phyloP scores from a whole-genome alignment of 2,329 filamentous ascomycete genomes.

The Emmonsia crescens region DNA sequence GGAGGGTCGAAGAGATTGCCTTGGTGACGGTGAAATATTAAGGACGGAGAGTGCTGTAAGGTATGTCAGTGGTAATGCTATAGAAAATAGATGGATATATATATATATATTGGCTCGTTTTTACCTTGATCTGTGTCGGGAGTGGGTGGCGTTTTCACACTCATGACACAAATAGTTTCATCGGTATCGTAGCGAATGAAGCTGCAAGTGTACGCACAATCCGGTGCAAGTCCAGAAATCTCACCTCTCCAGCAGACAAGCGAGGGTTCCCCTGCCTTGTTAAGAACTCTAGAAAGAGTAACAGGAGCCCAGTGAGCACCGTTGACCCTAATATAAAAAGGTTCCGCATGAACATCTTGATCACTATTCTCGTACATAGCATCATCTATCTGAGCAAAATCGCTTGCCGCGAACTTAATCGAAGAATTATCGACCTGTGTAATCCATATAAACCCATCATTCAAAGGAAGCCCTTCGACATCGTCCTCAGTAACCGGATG shows the following conservation, averaged over 20 bases:
- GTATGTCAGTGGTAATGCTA: background rate
- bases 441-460: constrained; percentile 38
- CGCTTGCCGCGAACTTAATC: constrained; percentile 38
- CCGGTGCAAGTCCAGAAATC: constrained; percentile 53
- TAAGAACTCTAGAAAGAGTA: constrained; percentile 39
- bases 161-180: constrained; percentile 48
- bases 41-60: constrained; percentile 20
- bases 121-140: constrained; percentile 49
- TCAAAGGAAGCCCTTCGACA: constrained; percentile 30
- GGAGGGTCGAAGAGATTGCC: constrained; percentile 50
- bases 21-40: constrained; percentile 39
- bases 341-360: constrained; percentile 35
- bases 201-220: constrained; percentile 54
- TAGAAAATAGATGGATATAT: constrained; percentile 15
- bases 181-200: constrained; percentile 48
- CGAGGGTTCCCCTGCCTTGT: constrained; percentile 35
- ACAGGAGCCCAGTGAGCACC: constrained; percentile 55
- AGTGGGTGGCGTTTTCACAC: constrained; percentile 51
- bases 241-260: constrained; percentile 47
- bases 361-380: constrained; percentile 11
- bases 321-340: constrained; percentile 56
- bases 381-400: constrained; percentile 24
- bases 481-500: constrained; percentile 33
- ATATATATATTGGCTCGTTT: constrained; percentile 13
- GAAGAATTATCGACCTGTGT: constrained; percentile 36